phyloP scores from a whole-genome alignment of 768 basidiomycete genomes.

The Lentinula detonsa region DNA sequence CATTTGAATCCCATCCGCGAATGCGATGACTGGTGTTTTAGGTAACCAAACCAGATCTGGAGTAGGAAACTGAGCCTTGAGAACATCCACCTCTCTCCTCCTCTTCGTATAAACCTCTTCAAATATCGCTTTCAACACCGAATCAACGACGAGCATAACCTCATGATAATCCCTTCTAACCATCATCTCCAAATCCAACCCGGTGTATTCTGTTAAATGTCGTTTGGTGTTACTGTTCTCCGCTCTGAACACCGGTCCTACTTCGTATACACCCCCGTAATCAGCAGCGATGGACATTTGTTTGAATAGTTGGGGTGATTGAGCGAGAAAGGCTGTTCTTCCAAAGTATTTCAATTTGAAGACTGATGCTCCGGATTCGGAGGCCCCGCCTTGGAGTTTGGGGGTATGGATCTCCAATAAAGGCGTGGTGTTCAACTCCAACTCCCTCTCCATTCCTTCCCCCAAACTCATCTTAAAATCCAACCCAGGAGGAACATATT shows the following conservation, averaged over 20 bases:
- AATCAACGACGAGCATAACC: not conserved
- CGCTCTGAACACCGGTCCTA: constrained; percentile 23
- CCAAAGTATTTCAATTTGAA: constrained; percentile 51
- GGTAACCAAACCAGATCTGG: constrained; percentile 50
- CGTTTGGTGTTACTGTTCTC: constrained; percentile 44
- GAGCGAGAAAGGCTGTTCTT: constrained; percentile 43
- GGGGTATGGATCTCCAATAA: constrained; percentile 50
- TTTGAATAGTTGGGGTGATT: constrained; percentile 47
- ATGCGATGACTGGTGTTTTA: constrained; percentile 44
- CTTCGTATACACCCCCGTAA: constrained; percentile 47
- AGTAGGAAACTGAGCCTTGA: constrained; percentile 41
- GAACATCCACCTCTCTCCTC: not conserved
- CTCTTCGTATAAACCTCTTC: not conserved
- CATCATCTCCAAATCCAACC: constrained; percentile 50
- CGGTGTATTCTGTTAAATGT: constrained; percentile 51
- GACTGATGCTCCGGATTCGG: constrained; percentile 43
- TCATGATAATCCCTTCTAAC: constrained; percentile 45
- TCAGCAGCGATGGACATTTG: constrained; percentile 52
- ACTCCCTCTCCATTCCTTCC: constrained; percentile 16
- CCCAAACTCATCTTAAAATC: constrained; percentile 29
- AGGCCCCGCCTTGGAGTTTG: constrained; percentile 47
- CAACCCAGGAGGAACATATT: not conserved
- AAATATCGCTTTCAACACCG: not conserved
- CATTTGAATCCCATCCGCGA: constrained; percentile 47
- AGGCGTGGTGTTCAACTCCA: constrained; percentile 15